Evolutionary conservation across 179 eudicot genomes (phyloP).

Genomic region (Silene vulgaris): DNA sequence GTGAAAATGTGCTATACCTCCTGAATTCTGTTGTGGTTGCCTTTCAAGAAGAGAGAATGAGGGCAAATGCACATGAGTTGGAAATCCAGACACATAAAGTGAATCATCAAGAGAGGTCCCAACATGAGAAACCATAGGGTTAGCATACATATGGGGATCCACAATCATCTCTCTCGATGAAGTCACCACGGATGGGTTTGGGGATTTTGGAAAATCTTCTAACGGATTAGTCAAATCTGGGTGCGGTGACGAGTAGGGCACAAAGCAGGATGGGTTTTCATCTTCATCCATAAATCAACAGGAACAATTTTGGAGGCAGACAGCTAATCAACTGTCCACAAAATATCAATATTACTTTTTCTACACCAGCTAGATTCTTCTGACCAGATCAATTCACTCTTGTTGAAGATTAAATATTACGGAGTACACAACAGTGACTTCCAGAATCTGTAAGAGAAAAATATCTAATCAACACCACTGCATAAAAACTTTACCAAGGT

Average conservation of each 20-base stretch:
- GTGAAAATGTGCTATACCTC: conserved; percentile 22
- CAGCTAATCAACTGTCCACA: conserved; percentile 14
- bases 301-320: conserved; percentile 12
- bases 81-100: too few species aligned
- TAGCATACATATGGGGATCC: conserved; percentile 22
- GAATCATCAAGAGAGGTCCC: conserved; percentile 19
- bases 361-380: neutral
- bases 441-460: conserved; percentile 28
- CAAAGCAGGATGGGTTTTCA: conserved; percentile 30
- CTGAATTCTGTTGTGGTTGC: conserved; percentile 23
- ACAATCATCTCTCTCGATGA: conserved; percentile 19
- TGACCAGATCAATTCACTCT: conserved; percentile 18
- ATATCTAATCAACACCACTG: neutral
- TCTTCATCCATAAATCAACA: conserved; percentile 34
- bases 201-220: too few species aligned
- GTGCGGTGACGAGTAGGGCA: conserved; percentile 25
- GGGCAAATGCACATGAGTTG: conserved; percentile 13
- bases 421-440: conserved; percentile 4
- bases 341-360: neutral
- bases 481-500: too few species aligned
- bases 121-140: conserved; percentile 12
- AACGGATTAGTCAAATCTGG: conserved; percentile 12
- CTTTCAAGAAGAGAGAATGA: conserved; percentile 34
- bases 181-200: too few species aligned
- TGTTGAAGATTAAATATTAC: neutral